These are phyloP conservation scores for Macadamia integrifolia DNA, from an alignment of 164 flowering plant genomes.

Conservation along the genomic window DNA sequence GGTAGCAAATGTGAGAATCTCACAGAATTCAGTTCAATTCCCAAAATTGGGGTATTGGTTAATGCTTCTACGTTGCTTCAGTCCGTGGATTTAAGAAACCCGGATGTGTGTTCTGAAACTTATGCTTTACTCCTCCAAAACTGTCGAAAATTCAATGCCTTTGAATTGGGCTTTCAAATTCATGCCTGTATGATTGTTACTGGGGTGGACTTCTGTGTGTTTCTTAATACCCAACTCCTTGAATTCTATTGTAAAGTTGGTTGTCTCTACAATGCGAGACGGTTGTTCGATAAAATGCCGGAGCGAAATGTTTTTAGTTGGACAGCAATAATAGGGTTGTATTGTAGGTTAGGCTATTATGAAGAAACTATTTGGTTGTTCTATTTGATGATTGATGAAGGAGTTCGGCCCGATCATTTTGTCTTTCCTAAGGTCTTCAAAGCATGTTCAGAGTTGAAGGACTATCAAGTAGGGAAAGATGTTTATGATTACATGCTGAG, in stretches of 20 bases:
- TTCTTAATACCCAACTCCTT: constrained; percentile 27
- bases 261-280: constrained; percentile 14
- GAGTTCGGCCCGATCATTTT: constrained; percentile 33
- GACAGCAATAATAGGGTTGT: constrained; percentile 32
- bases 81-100: constrained; percentile 24
- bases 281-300: constrained; percentile 15
- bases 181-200: constrained; percentile 28
- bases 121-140: constrained; percentile 23
- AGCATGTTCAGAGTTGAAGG: constrained; percentile 32
- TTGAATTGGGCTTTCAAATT: constrained; percentile 27
- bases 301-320: constrained; percentile 33
- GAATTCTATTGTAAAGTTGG: constrained; percentile 24
- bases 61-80: constrained; percentile 17
- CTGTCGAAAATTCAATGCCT: constrained; percentile 14
- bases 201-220: constrained; percentile 23
- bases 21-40: constrained; percentile 4
- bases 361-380: constrained; percentile 28
- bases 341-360: constrained; percentile 25
- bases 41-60: constrained; percentile 9
- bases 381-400: constrained; percentile 27
- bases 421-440: constrained; percentile 35
- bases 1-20: background rate
- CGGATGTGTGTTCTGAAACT: constrained; percentile 15
- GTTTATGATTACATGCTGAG: constrained; percentile 36
- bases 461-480: constrained; percentile 24